These are phyloP conservation scores for Exophiala bonariae DNA, from an alignment of 2,329 filamentous ascomycete genomes.

Conservation along the genomic window DNA sequence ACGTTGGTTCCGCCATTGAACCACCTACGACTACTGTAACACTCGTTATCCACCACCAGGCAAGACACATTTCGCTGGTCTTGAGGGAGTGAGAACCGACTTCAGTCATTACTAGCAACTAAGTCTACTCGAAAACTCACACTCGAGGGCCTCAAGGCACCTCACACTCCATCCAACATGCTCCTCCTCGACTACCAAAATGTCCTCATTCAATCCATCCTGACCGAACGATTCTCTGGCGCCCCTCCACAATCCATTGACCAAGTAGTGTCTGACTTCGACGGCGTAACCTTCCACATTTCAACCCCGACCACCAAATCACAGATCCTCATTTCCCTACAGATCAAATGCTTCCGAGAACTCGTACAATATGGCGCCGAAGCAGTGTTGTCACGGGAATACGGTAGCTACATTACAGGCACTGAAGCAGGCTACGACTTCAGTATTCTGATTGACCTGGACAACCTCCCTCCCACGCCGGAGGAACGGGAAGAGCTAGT, in stretches of 20 bases:
- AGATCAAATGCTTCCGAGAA: conserved; percentile 92
- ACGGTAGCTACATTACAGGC: conserved; percentile 83
- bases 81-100: background rate
- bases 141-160: conserved; percentile 4
- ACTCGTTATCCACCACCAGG: background rate
- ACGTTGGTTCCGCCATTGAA: no score
- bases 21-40: no score
- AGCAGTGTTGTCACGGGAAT: conserved; percentile 88
- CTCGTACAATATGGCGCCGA: conserved; percentile 91
- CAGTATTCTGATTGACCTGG: conserved; percentile 85
- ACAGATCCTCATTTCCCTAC: conserved; percentile 90
- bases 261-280: conserved; percentile 98
- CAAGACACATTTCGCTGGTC: no score
- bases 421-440: conserved; percentile 95
- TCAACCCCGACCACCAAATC: conserved; percentile 93
- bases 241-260: conserved; percentile 67
- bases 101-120: background rate
- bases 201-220: conserved; percentile 91
- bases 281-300: conserved; percentile 97
- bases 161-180: conserved; percentile 49
- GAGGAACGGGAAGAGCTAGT: conserved; percentile 86
- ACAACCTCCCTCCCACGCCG: conserved; percentile 78
- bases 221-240: conserved; percentile 93
- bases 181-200: conserved; percentile 99
- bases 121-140: conserved; percentile 4